A percentile compares a stretch with the other conserved stretches of the same genome.
These are phyloP conservation scores for Cubamyces sp. DNA, from an alignment of 768 basidiomycete species.

Conservation along the genomic window DNA sequence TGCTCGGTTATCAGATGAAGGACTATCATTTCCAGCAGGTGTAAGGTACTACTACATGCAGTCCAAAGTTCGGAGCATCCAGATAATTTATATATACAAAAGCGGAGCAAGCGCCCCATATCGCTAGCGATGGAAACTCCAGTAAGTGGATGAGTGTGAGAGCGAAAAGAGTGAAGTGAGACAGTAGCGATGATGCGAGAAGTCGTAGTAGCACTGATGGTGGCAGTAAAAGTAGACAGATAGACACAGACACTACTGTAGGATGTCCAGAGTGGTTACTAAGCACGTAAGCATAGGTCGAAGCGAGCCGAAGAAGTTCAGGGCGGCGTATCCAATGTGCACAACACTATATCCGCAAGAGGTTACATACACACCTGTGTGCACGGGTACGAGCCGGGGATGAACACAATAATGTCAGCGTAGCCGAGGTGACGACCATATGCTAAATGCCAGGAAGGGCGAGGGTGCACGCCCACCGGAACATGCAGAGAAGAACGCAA, in stretches of 20 bases:
- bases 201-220: too few relatives aligned
- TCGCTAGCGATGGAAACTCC: background rate
- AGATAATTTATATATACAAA: constrained; percentile 5
- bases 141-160: too few relatives aligned
- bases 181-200: background rate
- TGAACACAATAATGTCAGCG: too few relatives aligned
- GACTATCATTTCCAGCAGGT: background rate
- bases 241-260: too few relatives aligned
- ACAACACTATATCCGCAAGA: too few relatives aligned
- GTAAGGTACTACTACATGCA: constrained; percentile 13
- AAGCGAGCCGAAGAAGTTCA: too few relatives aligned
- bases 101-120: background rate
- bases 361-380: background rate
- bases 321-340: too few relatives aligned
- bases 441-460: background rate
- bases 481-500: too few relatives aligned
- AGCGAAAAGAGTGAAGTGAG: background rate
- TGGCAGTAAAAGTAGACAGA: too few relatives aligned
- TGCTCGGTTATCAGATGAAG: background rate
- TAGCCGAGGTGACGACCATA: background rate
- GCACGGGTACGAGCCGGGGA: background rate
- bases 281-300: too few relatives aligned
- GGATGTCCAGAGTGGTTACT: too few relatives aligned
- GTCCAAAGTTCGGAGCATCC: constrained; percentile 3
- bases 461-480: too few relatives aligned